These are phyloP conservation scores for Micractinium sp. DNA, from an alignment of 139 green algal genomes.

Conservation along the genomic window DNA sequence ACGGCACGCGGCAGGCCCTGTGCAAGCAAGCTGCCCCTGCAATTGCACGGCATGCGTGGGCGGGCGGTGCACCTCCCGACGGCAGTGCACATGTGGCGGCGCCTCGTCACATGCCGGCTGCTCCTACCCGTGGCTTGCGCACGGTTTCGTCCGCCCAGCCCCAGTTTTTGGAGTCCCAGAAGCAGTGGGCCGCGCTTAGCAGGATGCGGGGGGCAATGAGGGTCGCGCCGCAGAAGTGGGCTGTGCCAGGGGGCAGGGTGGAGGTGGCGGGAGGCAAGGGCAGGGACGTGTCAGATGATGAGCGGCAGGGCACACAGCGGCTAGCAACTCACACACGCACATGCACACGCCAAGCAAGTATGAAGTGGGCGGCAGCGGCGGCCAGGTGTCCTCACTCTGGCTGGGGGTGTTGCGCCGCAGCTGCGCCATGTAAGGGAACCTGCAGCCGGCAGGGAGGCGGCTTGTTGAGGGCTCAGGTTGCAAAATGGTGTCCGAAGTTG, in stretches of 20 bases:
- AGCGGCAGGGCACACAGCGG: neutral
- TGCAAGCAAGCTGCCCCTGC: neutral
- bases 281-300: neutral
- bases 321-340: neutral
- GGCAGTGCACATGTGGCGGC: neutral
- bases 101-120: too few species aligned
- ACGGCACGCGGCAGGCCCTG: neutral
- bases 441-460: too few species aligned
- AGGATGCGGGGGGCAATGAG: neutral
- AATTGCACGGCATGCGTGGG: neutral
- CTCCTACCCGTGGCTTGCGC: neutral
- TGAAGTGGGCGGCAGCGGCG: too few species aligned
- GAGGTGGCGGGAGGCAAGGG: neutral
- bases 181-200: neutral
- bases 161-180: neutral
- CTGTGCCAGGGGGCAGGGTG: neutral
- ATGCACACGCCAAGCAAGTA: too few species aligned
- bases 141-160: neutral
- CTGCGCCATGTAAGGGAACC: neutral
- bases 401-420: neutral
- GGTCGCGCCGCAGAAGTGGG: neutral
- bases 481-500: too few species aligned
- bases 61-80: neutral
- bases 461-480: too few species aligned
- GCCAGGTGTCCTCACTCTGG: neutral